Evolutionary conservation across 805 yeast genomes (phyloP), one percentile per base, ranked within the genome.

Genomic region (Kuraishia hungarica): DNA sequence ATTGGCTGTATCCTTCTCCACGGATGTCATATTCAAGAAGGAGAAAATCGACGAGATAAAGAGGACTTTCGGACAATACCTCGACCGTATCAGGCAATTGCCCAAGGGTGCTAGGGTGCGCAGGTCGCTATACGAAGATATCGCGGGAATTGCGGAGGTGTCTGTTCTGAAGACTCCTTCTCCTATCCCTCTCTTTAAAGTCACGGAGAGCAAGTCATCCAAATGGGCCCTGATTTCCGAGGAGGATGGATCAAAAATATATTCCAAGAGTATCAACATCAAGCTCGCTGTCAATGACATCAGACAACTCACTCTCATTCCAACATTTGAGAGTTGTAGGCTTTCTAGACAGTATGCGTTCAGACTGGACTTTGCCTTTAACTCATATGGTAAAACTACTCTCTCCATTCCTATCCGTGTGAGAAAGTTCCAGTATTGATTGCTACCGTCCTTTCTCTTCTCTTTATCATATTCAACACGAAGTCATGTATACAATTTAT

Each of bases 291-390:
- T 49, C 35, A 49, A 49, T 35, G 29, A 49, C 28, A 17, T 49
- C 51, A 22, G 23, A 19, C 20, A 24, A 51, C 74, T 79, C 51
- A 81, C 83, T 1, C 64, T 86, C 54, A 64, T 82, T 19, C 90
- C 90, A 1, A 76, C 76, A 54, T 85, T 84, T 65, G 88, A 84
- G 60, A 78, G 76, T 52, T 86, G 90, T 66, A 67, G 81, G 55
- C 72, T 83, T n/a, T 78, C 84, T 2, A 73, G 90, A 62, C 65
- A 77, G 19, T 84, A 86, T 64, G 73, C 79, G 57, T 20, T 66
- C 24, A 29, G 29, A 5, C 52, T 65, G 5, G 55, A 55, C 1
- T 47, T 62, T 15, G 47, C 56, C 5, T 54, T 55, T 19, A 60
- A 56, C 11, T 20, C 26, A 15, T 29, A 10, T 21, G 54, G 51